Percentiles rank a stretch among this genome's conserved stretches.
Conservation (phyloP, 164 flowering plant species). For the Vitis rupestris region DNA sequence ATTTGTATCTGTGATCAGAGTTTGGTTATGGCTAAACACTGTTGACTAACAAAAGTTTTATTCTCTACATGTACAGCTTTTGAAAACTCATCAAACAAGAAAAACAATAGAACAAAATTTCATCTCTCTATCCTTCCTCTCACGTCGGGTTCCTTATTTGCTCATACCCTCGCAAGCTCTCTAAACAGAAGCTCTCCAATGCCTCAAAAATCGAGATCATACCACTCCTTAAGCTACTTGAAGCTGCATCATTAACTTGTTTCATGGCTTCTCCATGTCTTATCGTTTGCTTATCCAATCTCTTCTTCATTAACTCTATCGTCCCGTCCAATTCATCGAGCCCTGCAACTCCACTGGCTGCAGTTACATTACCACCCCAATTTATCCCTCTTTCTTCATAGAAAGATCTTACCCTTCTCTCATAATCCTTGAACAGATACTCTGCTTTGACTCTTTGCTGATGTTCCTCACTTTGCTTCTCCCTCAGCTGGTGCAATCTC, state of each 20-base stretch:
- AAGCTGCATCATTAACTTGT: background rate
- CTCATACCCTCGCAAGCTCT: background rate
- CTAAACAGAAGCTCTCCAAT: background rate
- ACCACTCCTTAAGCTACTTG: background rate
- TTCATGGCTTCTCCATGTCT: background rate
- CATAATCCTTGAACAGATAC: background rate
- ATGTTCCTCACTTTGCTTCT: constrained; percentile 5
- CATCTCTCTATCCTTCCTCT: background rate
- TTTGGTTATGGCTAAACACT: too few species aligned
- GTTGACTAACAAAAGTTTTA: too few species aligned
- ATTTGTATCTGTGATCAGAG: too few species aligned
- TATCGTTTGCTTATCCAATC: background rate
- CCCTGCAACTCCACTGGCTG: too few species aligned
- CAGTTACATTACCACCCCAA: too few species aligned
- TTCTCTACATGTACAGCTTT: too few species aligned
- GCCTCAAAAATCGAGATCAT: background rate
- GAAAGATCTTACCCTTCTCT: background rate
- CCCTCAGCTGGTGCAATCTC: background rate
- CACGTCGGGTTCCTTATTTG: background rate
- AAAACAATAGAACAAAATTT: background rate
- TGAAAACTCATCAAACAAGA: too few species aligned
- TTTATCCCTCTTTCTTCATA: too few species aligned
- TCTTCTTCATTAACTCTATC: background rate
- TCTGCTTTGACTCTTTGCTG: background rate
- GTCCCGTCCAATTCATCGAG: background rate